phyloP scores from a whole-genome alignment of 257 asterid genomes.

The Nemophila menziesii region DNA sequence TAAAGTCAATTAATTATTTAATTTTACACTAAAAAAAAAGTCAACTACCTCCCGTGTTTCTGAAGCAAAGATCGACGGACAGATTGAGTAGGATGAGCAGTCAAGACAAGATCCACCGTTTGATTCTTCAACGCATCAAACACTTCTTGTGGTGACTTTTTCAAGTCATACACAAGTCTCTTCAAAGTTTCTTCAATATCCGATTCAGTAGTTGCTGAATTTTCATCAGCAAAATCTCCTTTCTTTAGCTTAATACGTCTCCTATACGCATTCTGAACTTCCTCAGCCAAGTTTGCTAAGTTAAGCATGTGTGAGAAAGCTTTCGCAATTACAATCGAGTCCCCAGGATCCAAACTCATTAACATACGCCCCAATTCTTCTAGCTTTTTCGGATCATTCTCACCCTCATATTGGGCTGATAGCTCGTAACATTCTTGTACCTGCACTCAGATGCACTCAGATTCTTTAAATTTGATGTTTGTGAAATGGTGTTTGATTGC shows the following conservation, averaged over 20 bases:
- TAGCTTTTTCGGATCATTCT: constrained; percentile 35
- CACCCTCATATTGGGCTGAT: constrained; percentile 46
- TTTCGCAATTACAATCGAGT: constrained; percentile 45
- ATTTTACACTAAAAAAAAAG: not conserved
- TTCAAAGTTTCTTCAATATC: constrained; percentile 54
- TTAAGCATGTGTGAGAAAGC: constrained; percentile 57
- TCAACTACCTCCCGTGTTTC: constrained; percentile 44
- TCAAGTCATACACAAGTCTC: constrained; percentile 39
- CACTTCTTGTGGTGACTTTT: constrained; percentile 50
- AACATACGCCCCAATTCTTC: constrained; percentile 46
- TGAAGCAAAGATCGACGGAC: constrained; percentile 50
- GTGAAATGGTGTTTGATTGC: no score
- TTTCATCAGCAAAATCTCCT: constrained; percentile 48
- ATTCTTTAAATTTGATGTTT: no score
- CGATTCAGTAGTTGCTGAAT: constrained; percentile 52
- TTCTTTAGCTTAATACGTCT: constrained; percentile 38
- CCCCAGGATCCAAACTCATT: constrained; percentile 50
- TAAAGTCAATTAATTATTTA: no score
- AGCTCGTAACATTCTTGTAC: constrained; percentile 54
- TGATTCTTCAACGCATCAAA: constrained; percentile 54
- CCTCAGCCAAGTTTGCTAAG: constrained; percentile 64
- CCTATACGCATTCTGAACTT: constrained; percentile 46
- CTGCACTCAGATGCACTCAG: constrained; percentile 20
- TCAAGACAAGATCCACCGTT: constrained; percentile 49
- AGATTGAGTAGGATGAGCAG: constrained; percentile 56